Evolutionary conservation across 1,139 yeast genomes (phyloP), one percentile per base, ranked within the genome.

Genomic region (Pichia sp.): DNA sequence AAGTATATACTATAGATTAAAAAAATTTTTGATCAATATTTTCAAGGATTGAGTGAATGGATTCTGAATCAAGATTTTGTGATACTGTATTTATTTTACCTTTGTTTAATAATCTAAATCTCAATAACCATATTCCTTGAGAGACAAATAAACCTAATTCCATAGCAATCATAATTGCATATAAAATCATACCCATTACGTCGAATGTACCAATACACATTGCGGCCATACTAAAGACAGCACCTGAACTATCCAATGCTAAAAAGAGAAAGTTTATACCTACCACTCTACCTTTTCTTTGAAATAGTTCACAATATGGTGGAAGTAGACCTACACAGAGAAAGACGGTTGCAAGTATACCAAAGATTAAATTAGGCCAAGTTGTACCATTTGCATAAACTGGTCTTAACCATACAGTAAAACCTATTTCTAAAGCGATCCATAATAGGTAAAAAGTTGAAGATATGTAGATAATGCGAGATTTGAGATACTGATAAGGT

Each of bases 291-390:
- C 96, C 96, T 36, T 73, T 63, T 47, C 95, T 71, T 56, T 86
- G 84, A 21, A 76, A 74, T 27, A 89, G 66, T 57, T 89, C 97
- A 54, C 78, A 79, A 60, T 88, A 89, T 5, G 96, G 96, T 0
- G 96, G 96, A 1, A 89, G 54, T 34, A 89, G 68, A 0, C 97
- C 97, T 2, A 75, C 55, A 0, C 86, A 95, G 22, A 89, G 66
- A 22, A 85, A 60, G 0, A 88, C 68, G 0, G 94, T 78, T 0
- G 96, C 96, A 30, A 85, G 49, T 16, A 86, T 73, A 11, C 80
- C 80, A 39, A 76, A 61, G 6, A 75, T 62, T 38, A 75, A 56
- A 64, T 71, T 63, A 3, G 80, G 80, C 76, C 79, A 75, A 21
- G 56, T 57, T 2, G 59, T 71, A 0, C 77, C 80, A n/a, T 62